A percentile compares a stretch with the other conserved stretches of the same genome.
Evolutionary conservation across 768 basidiomycete species (phyloP).

Genomic region (Tricholoma sp.): DNA sequence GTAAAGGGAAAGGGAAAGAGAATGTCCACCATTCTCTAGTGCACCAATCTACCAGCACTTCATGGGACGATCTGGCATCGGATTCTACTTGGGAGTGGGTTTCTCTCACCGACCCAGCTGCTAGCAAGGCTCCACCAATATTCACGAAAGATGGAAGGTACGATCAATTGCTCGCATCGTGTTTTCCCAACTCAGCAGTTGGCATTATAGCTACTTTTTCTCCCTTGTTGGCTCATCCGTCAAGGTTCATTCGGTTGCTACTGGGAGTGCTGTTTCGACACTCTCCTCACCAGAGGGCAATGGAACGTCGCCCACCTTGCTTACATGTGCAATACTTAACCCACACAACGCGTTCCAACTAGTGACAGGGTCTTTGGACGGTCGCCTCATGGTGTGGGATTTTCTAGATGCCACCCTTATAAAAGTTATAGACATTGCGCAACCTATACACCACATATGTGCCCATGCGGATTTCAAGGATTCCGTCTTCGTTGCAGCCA

Average conservation of each 20-base stretch:
- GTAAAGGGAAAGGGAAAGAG: conserved; percentile 48
- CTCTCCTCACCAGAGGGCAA: conserved; percentile 50
- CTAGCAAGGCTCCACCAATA: conserved; percentile 62
- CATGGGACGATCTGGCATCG: conserved; percentile 23
- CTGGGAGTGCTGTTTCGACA: conserved; percentile 78
- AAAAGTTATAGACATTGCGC: conserved; percentile 63
- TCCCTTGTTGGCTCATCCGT: conserved; percentile 75
- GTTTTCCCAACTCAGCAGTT: conserved; percentile 2
- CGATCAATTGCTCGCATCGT: conserved; percentile 8
- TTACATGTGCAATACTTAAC: conserved; percentile 73
- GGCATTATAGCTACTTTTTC: conserved; percentile 73
- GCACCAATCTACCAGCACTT: conserved; percentile 1
- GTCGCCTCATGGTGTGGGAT: conserved; percentile 89
- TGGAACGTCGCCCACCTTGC: conserved; percentile 33
- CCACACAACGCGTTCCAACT: conserved; percentile 89
- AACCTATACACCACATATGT: conserved; percentile 68
- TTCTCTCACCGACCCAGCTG: conserved; percentile 61
- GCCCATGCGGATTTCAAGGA: conserved; percentile 67
- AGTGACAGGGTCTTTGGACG: conserved; percentile 79
- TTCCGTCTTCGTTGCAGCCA: conserved; percentile 62
- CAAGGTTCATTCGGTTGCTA: conserved; percentile 77
- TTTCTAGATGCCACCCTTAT: conserved; percentile 80
- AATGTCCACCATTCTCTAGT: conserved; percentile 12
- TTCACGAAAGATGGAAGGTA: conserved; percentile 90
- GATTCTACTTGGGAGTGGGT: conserved; percentile 58